Evolutionary conservation across 257 asterid genomes (phyloP).

Genomic region (Jacaranda copaia): DNA sequence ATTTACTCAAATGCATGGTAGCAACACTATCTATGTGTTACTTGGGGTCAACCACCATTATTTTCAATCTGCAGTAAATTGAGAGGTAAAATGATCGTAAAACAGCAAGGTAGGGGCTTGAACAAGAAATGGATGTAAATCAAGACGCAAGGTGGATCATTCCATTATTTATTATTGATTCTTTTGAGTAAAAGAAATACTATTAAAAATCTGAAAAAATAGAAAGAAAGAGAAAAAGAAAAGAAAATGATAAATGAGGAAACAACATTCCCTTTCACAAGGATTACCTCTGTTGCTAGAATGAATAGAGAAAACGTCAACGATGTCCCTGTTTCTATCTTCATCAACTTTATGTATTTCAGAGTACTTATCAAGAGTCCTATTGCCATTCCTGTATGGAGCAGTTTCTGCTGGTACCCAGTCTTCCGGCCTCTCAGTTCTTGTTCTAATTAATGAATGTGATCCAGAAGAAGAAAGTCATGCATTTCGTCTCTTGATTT

Average conservation of each 20-base stretch:
- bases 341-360: conserved; percentile 46
- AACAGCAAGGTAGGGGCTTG: neutral
- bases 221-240: neutral
- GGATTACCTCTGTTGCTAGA: conserved; percentile 45
- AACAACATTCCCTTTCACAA: neutral
- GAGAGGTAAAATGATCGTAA: neutral
- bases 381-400: conserved; percentile 35
- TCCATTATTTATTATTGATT: neutral
- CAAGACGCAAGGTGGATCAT: conserved; percentile 8
- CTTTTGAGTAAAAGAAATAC: neutral
- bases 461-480: conserved; percentile 19
- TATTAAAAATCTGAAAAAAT: neutral
- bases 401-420: conserved; percentile 73
- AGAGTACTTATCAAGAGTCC: conserved; percentile 32
- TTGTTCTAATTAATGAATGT: conserved; percentile 45
- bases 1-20: neutral
- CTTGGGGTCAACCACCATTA: neutral
- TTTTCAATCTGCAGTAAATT: neutral
- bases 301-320: conserved; percentile 66
- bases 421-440: conserved; percentile 74
- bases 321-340: conserved; percentile 41
- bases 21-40: neutral
- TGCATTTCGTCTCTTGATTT: neutral
- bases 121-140: neutral
- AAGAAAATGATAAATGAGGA: neutral